Conservation (phyloP, 768 basidiomycete species). For the Pisolithus microcarpus region DNA sequence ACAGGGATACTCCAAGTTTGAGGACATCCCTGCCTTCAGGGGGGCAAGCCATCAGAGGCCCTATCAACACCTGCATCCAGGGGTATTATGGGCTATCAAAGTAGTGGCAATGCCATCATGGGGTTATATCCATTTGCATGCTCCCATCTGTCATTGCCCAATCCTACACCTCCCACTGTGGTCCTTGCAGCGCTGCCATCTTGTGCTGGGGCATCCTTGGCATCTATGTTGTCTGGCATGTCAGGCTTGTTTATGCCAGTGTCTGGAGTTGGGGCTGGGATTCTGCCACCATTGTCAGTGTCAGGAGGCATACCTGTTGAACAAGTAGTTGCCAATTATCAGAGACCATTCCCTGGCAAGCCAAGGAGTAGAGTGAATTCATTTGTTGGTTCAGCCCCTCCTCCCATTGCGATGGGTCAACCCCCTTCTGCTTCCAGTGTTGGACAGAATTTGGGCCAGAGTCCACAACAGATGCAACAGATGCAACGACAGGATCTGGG, state of each 20-base stretch:
- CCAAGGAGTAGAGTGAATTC: slow-evolving; percentile 51
- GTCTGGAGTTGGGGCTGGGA: too few relatives aligned
- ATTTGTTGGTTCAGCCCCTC: slow-evolving; percentile 27
- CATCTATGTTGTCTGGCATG: neutral
- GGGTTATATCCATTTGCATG: slow-evolving; percentile 59
- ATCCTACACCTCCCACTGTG: slow-evolving; percentile 46
- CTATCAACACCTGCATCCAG: slow-evolving; percentile 9
- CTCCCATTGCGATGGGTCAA: slow-evolving; percentile 1
- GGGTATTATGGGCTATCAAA: slow-evolving; percentile 53
- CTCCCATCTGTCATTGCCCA: slow-evolving; percentile 72
- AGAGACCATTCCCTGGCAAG: slow-evolving; percentile 85
- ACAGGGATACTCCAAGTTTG: slow-evolving; percentile 14
- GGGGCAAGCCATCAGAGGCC: too few relatives aligned
- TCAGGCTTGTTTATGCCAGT: too few relatives aligned
- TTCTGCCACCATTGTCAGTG: slow-evolving; percentile 22
- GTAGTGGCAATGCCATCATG: slow-evolving; percentile 72
- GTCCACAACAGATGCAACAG: slow-evolving; percentile 41
- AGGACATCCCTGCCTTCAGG: neutral
- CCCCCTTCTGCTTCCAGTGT: neutral
- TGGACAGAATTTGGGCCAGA: neutral
- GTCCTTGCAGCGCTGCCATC: slow-evolving; percentile 67
- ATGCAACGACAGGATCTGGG: slow-evolving; percentile 32
- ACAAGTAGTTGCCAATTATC: slow-evolving; percentile 69
- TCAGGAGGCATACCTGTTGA: slow-evolving; percentile 54
- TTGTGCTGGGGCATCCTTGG: slow-evolving; percentile 10